A percentile compares a stretch with the other conserved stretches of the same genome.
Evolutionary conservation across 345 rosid species (phyloP).

Genomic region (Conringia planisiliqua): DNA sequence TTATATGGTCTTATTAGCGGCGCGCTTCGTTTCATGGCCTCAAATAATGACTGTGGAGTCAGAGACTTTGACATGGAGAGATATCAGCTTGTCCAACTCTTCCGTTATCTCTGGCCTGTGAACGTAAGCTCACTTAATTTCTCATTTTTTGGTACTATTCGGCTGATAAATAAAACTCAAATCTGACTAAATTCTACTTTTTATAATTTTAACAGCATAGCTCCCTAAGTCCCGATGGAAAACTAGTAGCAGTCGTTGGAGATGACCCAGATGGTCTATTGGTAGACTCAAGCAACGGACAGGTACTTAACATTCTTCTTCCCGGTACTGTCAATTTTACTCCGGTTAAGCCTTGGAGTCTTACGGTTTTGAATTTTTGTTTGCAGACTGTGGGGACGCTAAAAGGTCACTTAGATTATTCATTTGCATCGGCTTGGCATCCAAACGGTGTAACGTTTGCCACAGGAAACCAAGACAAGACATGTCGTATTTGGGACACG

Average conservation of each 20-base stretch:
- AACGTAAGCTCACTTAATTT: constrained; percentile 44
- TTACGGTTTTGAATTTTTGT: not conserved
- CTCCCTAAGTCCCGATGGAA: constrained; percentile 73
- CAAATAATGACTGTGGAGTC: constrained; percentile 79
- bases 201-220: constrained; percentile 49
- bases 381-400: constrained; percentile 46
- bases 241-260: constrained; percentile 62
- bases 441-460: constrained; percentile 72
- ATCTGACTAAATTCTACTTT: not conserved
- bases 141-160: not conserved
- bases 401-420: constrained; percentile 65
- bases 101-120: constrained; percentile 71
- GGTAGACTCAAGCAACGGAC: constrained; percentile 62
- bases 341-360: not conserved
- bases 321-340: not conserved
- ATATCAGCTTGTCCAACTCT: constrained; percentile 57
- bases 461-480: constrained; percentile 84
- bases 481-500: constrained; percentile 72
- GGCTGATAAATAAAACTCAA: not conserved
- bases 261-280: constrained; percentile 66
- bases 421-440: constrained; percentile 86
- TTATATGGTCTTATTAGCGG: constrained; percentile 42
- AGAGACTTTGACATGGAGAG: constrained; percentile 82
- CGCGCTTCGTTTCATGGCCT: constrained; percentile 68
- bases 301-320: constrained; percentile 36